Conservation (phyloP, 176 grass and related monocot genomes). For the Aegilops tauschii region DNA sequence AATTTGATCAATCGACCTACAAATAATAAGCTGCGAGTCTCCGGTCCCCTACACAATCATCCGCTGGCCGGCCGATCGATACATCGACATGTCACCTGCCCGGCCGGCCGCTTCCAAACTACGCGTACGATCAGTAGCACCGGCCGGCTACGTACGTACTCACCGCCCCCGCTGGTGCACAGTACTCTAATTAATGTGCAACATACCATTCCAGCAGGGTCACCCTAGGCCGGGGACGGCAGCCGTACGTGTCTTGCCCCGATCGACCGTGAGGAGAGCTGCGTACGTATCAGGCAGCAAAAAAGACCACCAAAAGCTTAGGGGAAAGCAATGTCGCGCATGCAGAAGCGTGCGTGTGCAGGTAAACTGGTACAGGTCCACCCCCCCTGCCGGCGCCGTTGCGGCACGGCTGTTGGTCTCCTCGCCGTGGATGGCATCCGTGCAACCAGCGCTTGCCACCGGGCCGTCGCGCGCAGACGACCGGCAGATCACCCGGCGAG, state of each 20-base stretch:
- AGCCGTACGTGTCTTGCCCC: too few species aligned
- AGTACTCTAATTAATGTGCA: not conserved
- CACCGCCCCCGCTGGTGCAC: not conserved
- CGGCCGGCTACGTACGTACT: not conserved
- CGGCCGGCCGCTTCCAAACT: not conserved
- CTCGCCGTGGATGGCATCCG: not conserved
- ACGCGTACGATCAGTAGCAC: not conserved
- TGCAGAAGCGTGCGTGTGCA: not conserved
- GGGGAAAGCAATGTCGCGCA: not conserved
- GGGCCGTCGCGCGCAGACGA: too few species aligned
- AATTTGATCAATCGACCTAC: not conserved
- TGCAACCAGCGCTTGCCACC: not conserved
- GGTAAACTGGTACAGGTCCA: not conserved
- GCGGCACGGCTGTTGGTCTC: not conserved
- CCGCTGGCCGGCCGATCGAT: not conserved
- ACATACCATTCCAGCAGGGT: not conserved
- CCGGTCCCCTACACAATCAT: not conserved
- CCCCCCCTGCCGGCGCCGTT: not conserved
- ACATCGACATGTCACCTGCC: not conserved
- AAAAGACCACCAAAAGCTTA: not conserved
- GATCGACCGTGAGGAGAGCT: not conserved
- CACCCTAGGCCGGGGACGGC: too few species aligned
- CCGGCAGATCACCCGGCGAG: constrained; percentile 42
- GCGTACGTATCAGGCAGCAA: not conserved
- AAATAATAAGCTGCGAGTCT: not conserved